phyloP scores from a whole-genome alignment of 495 filamentous ascomycete genomes.

The Lasiosphaeris hirsuta region DNA sequence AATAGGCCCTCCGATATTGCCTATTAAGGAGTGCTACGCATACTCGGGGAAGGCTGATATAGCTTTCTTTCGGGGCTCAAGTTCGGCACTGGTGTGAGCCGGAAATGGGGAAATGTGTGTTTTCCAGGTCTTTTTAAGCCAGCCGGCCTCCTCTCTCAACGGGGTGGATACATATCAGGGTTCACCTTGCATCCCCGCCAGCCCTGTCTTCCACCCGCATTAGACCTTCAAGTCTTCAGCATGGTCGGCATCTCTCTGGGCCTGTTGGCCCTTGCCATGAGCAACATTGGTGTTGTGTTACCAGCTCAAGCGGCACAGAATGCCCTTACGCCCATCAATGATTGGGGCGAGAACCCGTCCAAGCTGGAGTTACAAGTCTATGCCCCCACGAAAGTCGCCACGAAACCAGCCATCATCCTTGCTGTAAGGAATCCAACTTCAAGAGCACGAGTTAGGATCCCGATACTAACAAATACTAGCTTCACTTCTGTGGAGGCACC shows the following conservation, averaged over 20 bases:
- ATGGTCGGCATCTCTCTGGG: neutral
- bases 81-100: too few species aligned
- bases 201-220: too few species aligned
- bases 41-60: too few species aligned
- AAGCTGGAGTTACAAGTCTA: constrained; percentile 40
- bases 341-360: constrained; percentile 40
- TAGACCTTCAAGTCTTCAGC: neutral
- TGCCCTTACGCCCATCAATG: constrained; percentile 17
- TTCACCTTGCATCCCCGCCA: too few species aligned
- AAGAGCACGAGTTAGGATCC: neutral
- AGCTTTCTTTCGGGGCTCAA: too few species aligned
- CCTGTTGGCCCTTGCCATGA: constrained; percentile 6
- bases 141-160: too few species aligned
- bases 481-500: constrained; percentile 42
- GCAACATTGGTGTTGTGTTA: neutral
- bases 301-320: neutral
- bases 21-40: too few species aligned
- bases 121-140: too few species aligned
- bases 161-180: too few species aligned
- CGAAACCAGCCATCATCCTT: constrained; percentile 38
- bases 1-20: too few species aligned
- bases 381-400: constrained; percentile 32
- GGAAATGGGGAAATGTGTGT: too few species aligned
- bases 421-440: constrained; percentile 30
- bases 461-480: constrained; percentile 6